These are phyloP conservation scores for Paracorniculantispora psalliotae DNA, from an alignment of 2,329 filamentous ascomycete species.

Conservation along the genomic window DNA sequence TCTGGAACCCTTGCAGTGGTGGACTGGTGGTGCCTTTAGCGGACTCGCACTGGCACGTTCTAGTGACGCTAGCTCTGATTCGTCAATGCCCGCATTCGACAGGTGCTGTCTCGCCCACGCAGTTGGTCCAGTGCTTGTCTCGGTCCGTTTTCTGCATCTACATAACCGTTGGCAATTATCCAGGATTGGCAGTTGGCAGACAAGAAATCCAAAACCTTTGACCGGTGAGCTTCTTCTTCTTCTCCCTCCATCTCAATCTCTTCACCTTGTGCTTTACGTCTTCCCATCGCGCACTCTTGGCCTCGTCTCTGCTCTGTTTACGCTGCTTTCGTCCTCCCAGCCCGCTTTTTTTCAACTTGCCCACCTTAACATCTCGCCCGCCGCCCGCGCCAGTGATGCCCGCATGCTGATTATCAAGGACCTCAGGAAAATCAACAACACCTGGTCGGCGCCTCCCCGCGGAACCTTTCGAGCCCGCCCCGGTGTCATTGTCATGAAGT, in stretches of 20 bases:
- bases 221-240: not conserved
- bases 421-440: slow-evolving; percentile 38
- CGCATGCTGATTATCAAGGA: slow-evolving; percentile 51
- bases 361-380: slow-evolving; percentile 1
- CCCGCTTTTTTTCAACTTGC: not conserved
- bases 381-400: not conserved
- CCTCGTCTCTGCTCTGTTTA: too few species aligned
- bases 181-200: not conserved
- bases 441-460: slow-evolving; percentile 35
- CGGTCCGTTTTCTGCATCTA: slow-evolving; percentile 4
- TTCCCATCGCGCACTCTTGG: too few species aligned
- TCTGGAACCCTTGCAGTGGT: too few species aligned
- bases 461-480: slow-evolving; percentile 36
- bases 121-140: not conserved
- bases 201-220: not conserved
- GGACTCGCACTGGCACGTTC: slow-evolving; percentile 20
- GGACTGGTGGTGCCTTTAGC: not conserved
- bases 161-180: not conserved
- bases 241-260: too few species aligned
- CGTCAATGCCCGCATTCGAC: slow-evolving; percentile 18
- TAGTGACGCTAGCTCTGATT: slow-evolving; percentile 19
- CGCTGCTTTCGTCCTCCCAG: not conserved
- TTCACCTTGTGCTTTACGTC: too few species aligned
- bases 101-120: not conserved
- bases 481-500: slow-evolving; percentile 65